A percentile compares a stretch with the other conserved stretches of the same genome.
These are phyloP conservation scores for Anthracocystis setariae DNA, from an alignment of 1,284 basidiomycete genomes.

Conservation along the genomic window DNA sequence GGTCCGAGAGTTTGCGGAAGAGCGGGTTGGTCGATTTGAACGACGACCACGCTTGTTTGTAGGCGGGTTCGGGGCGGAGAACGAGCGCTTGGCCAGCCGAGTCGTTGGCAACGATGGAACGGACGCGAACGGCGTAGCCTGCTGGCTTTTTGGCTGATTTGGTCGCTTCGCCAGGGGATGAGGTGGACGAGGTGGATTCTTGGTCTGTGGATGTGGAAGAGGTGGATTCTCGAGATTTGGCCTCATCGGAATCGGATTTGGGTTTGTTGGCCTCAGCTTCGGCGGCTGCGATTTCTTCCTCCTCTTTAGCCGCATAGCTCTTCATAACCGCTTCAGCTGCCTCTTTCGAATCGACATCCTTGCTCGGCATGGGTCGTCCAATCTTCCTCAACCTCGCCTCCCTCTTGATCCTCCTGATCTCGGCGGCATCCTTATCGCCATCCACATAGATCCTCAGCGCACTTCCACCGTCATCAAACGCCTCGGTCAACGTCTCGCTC, in stretches of 20 bases:
- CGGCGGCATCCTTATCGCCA: constrained; percentile 78
- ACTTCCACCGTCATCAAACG: constrained; percentile 90
- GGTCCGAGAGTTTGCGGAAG: constrained; percentile 46
- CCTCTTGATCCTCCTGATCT: constrained; percentile 70
- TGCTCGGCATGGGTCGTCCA: constrained; percentile 55
- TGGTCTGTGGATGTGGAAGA: not conserved
- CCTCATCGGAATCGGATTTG: constrained; percentile 12
- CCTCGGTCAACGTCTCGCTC: constrained; percentile 87
- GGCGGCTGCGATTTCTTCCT: constrained; percentile 13
- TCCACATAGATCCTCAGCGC: constrained; percentile 70
- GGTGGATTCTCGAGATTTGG: constrained; percentile 9
- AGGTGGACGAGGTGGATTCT: not conserved
- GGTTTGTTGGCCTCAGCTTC: constrained; percentile 12
- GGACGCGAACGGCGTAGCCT: constrained; percentile 58
- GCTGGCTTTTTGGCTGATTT: constrained; percentile 25
- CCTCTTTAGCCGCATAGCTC: constrained; percentile 50
- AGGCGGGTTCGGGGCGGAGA: constrained; percentile 56
- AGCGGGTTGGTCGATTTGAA: constrained; percentile 61
- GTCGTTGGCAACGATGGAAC: constrained; percentile 42
- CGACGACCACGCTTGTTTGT: constrained; percentile 54
- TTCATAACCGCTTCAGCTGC: constrained; percentile 51
- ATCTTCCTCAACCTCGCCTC: constrained; percentile 64
- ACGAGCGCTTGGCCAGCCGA: constrained; percentile 59
- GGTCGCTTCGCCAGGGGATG: not conserved
- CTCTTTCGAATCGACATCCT: constrained; percentile 58